phyloP scores from a whole-genome alignment of 805 yeast species.

The Candida andamanensis region DNA sequence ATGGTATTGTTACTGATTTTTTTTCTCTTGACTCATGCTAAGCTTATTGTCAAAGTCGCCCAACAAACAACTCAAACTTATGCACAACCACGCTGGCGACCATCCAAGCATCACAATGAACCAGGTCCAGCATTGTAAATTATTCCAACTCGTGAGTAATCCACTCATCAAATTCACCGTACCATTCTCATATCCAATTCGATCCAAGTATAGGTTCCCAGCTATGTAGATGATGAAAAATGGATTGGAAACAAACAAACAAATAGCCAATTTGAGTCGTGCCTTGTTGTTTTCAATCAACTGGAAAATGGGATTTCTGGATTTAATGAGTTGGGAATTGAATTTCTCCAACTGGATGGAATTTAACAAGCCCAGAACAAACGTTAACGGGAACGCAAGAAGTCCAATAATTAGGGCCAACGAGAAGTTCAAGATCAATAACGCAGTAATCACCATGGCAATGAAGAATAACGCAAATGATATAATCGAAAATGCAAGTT shows the following conservation, averaged over 20 bases:
- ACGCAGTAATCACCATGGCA: slow-evolving; percentile 64
- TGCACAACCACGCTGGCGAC: slow-evolving; percentile 73
- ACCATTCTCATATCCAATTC: slow-evolving; percentile 21
- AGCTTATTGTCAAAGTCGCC: slow-evolving; percentile 20
- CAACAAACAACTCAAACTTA: slow-evolving; percentile 22
- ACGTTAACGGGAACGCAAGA: slow-evolving; percentile 69
- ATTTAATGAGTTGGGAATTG: slow-evolving; percentile 2
- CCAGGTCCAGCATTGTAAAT: slow-evolving; percentile 85
- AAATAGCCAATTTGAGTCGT: slow-evolving; percentile 23
- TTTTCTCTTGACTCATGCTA: slow-evolving; percentile 2
- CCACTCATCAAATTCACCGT: slow-evolving; percentile 43
- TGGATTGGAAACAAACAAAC: slow-evolving; percentile 50
- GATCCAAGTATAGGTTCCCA: slow-evolving; percentile 25
- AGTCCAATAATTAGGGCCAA: slow-evolving; percentile 70
- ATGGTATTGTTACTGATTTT: slow-evolving; percentile 3
- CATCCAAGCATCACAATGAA: slow-evolving; percentile 66
- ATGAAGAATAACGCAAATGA: slow-evolving; percentile 52
- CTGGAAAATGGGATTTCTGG: slow-evolving; percentile 7
- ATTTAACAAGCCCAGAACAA: slow-evolving; percentile 38
- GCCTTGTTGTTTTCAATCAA: slow-evolving; percentile 9
- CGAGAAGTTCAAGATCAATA: slow-evolving; percentile 80
- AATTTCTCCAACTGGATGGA: slow-evolving; percentile 7
- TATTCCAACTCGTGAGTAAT: slow-evolving; percentile 58
- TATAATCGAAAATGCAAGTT: slow-evolving; percentile 22
- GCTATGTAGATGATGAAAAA: slow-evolving; percentile 24